These are phyloP conservation scores for Haplosporangium sp. DNA, from an alignment of 371 early-diverging fungal species.

Conservation along the genomic window DNA sequence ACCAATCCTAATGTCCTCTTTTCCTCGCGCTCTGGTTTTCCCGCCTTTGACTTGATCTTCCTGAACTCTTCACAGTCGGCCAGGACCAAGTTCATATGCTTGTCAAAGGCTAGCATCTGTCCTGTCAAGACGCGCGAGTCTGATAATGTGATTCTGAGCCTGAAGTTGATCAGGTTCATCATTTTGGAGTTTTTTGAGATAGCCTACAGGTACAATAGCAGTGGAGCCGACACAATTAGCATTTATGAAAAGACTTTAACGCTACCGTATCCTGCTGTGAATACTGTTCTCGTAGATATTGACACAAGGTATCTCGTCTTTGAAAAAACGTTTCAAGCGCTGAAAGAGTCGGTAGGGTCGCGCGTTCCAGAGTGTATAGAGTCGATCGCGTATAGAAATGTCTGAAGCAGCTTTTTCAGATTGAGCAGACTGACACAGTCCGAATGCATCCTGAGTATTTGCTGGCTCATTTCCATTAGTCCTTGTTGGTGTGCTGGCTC, in stretches of 20 bases:
- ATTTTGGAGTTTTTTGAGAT: conserved; percentile 86
- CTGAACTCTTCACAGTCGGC: conserved; percentile 98
- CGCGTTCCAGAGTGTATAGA: too few species aligned
- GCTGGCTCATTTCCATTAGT: not conserved
- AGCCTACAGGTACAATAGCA: conserved; percentile 31
- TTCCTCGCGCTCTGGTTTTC: conserved; percentile 65
- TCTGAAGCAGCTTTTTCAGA: too few species aligned
- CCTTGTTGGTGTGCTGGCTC: conserved; percentile 1
- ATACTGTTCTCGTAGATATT: too few species aligned
- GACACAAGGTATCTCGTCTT: too few species aligned
- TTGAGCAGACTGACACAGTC: too few species aligned
- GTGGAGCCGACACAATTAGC: not conserved
- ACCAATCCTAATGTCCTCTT: conserved; percentile 95
- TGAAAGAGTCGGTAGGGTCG: too few species aligned
- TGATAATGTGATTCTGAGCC: conserved; percentile 89
- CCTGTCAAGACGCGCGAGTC: conserved; percentile 94
- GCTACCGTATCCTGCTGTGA: too few species aligned
- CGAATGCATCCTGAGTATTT: not conserved
- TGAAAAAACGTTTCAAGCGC: too few species aligned
- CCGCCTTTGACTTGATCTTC: conserved; percentile 77
- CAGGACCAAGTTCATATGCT: conserved; percentile 97
- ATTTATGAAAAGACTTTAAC: too few species aligned
- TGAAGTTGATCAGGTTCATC: conserved; percentile 93
- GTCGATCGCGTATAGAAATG: too few species aligned
- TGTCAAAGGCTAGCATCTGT: conserved; percentile 98